phyloP scores from a whole-genome alignment of 176 grass and related monocot species.

The Musa schizocarpa region DNA sequence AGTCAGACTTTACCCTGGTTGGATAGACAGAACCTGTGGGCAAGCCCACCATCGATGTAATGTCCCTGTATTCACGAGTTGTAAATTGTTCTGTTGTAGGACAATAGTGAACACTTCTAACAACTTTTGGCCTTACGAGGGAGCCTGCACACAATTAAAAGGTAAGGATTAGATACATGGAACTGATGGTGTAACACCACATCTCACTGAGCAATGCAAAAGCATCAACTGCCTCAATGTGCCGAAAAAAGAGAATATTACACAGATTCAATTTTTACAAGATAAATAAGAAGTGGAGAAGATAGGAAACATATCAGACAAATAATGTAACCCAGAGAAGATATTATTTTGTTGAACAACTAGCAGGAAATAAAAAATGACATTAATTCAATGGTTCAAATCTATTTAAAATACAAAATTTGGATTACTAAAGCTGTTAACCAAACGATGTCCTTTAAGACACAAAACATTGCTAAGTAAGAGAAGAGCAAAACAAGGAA shows the following conservation, averaged over 20 bases:
- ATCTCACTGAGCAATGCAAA: neutral
- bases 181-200: neutral
- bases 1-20: conserved; percentile 57
- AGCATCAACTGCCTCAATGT: neutral
- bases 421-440: no score
- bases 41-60: conserved; percentile 79
- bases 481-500: no score
- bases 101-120: conserved; percentile 97
- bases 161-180: conserved; percentile 5
- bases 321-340: neutral
- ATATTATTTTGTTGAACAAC: no score
- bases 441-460: no score
- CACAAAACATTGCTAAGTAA: no score
- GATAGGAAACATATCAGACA: neutral
- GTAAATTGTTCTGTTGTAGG: conserved; percentile 45
- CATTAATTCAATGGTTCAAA: no score
- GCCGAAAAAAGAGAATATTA: neutral
- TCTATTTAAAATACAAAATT: no score
- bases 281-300: neutral
- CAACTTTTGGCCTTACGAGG: conserved; percentile 82
- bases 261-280: neutral
- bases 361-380: no score
- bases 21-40: conserved; percentile 96
- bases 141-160: conserved; percentile 40
- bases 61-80: conserved; percentile 88